phyloP scores from a whole-genome alignment of 139 green algal genomes.

The Coelastrella sp. region DNA sequence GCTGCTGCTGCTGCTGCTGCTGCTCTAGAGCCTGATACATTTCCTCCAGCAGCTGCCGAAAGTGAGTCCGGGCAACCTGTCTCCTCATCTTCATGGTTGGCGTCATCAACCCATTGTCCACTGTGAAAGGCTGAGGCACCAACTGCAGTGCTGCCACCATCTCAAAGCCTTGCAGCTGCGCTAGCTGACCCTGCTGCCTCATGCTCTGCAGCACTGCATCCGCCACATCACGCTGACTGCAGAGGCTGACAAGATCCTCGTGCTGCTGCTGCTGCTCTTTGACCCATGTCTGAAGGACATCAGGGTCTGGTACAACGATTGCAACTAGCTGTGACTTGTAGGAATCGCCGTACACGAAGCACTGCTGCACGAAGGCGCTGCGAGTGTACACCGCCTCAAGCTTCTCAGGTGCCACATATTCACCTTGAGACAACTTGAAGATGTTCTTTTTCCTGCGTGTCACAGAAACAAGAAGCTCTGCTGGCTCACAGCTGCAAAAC shows the following conservation, averaged over 20 bases:
- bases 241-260: conserved; percentile 63
- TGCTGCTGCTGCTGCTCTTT: conserved; percentile 56
- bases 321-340: conserved; percentile 85
- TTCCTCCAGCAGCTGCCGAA: conserved; percentile 58
- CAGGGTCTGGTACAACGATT: conserved; percentile 92
- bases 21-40: conserved; percentile 54
- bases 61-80: conserved; percentile 53
- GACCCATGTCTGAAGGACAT: conserved; percentile 88
- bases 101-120: conserved; percentile 90
- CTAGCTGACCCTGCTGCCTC: conserved; percentile 79
- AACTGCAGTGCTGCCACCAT: conserved; percentile 79
- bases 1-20: not conserved
- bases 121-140: conserved; percentile 82
- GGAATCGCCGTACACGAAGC: conserved; percentile 93
- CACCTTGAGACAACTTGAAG: conserved; percentile 95
- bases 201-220: conserved; percentile 79
- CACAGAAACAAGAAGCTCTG: not conserved
- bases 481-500: not conserved
- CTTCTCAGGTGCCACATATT: conserved; percentile 99
- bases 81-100: conserved; percentile 80
- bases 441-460: conserved; percentile 89
- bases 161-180: conserved; percentile 89
- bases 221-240: conserved; percentile 65
- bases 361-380: conserved; percentile 79
- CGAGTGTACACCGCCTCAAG: conserved; percentile 93